Base-by-base conservation (phyloP, 139 green algal species). In the Bryopsis sp. region DNA sequence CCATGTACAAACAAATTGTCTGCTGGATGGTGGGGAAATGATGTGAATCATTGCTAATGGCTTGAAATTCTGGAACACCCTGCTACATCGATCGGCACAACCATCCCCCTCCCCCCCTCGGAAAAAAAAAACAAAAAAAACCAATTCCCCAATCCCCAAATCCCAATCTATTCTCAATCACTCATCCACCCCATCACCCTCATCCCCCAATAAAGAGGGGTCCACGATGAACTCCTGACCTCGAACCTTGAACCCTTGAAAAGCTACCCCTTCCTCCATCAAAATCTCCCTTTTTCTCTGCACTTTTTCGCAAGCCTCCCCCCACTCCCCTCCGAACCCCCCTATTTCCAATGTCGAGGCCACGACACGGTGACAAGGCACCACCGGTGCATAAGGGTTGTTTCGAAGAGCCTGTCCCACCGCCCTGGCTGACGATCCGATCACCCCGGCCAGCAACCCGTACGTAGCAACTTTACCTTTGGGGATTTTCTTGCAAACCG, bases 291-390 rank as follows among this genome's bases (percentile, higher is more conserved):
- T 65, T 22, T 65, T 65, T 5, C 29, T 39, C 24, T 43, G 8
- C 26, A 65, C 58, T 31, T 47, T 47, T 3, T 46, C 15, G 19
- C 32, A 65, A 6, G 39, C 15, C 31, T 65, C 31, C 26, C 4
- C 58, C 15, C 19, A 8, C 5, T 65, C 32, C 4, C 58, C 58
- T 47, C 43, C 32, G 29, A 46, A 65, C 22, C 58, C 58, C 7
- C 58, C 58, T 22, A 65, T 65, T 22, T 7, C 26, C 4, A 39
- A 22, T 47, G 39, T 26, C 43, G 58, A 65, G 28, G 32, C 8
- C 28, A 65, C 31, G n/a, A 65, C 31, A n/a, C 58, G 58, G 43
- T 65, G 58, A 26, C 58, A 65, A 39, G 58, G 58, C 15, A 65
- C 58, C 3, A 47, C 58, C 28, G 19, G 39, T 11, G 19, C 4